phyloP scores from a whole-genome alignment of 495 filamentous ascomycete genomes.

The Emericellopsis terricola region DNA sequence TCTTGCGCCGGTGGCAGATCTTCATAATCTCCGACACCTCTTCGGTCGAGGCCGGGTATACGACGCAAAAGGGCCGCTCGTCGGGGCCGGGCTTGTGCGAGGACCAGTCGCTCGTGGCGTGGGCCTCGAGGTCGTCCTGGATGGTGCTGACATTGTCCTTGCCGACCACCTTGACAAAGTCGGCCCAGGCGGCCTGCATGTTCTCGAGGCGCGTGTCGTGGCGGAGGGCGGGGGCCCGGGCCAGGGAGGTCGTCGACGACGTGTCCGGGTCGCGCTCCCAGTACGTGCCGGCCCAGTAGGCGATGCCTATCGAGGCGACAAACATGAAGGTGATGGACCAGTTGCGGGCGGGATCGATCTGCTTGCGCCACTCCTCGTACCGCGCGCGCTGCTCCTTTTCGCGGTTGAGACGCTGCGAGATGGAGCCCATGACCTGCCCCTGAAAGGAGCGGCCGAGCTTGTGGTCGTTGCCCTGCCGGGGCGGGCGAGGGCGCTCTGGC shows the following conservation, averaged over 20 bases:
- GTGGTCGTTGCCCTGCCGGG: slow-evolving; percentile 7
- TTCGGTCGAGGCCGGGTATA: slow-evolving; percentile 46
- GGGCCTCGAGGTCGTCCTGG: slow-evolving; percentile 43
- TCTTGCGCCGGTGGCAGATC: slow-evolving; percentile 47
- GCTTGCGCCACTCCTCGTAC: slow-evolving; percentile 37
- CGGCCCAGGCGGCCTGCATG: slow-evolving; percentile 84
- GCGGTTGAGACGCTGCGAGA: slow-evolving; percentile 50
- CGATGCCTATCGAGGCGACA: slow-evolving; percentile 37
- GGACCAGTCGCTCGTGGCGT: slow-evolving; percentile 80
- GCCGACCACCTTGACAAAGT: slow-evolving; percentile 74
- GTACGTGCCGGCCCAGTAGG: slow-evolving; percentile 55
- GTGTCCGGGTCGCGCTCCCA: slow-evolving; percentile 39
- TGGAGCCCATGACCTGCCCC: slow-evolving; percentile 76
- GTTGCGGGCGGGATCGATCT: slow-evolving; percentile 34
- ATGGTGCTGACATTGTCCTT: slow-evolving; percentile 68
- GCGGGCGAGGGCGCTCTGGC: slow-evolving; percentile 7
- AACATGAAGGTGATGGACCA: slow-evolving; percentile 45
- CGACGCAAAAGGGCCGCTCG: slow-evolving; percentile 37
- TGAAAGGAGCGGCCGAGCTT: slow-evolving; percentile 41
- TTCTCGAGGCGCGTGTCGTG: slow-evolving; percentile 59
- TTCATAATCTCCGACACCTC: slow-evolving; percentile 60
- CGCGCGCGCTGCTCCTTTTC: slow-evolving; percentile 55
- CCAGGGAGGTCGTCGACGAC: slow-evolving; percentile 57
- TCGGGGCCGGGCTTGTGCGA: slow-evolving; percentile 41
- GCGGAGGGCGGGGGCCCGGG: slow-evolving; percentile 34